Conservation (phyloP, 2,329 filamentous ascomycete genomes). For the Colletotrichum nymphaeae region DNA sequence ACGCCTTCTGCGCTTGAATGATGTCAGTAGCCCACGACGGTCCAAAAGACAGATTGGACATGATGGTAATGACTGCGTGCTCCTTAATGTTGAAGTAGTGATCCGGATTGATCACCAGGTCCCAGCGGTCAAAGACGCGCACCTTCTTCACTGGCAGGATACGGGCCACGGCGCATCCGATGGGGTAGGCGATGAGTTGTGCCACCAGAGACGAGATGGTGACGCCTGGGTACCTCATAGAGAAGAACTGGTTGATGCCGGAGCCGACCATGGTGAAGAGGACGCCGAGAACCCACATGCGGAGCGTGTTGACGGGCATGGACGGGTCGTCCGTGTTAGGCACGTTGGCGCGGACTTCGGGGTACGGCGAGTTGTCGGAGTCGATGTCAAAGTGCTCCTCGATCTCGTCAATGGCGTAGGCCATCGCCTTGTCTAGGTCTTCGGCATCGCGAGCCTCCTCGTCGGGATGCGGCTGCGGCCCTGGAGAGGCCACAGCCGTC, state of each 20-base stretch:
- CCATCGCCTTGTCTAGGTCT: slow-evolving; percentile 24
- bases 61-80: slow-evolving; percentile 62
- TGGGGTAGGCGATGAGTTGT: slow-evolving; percentile 50
- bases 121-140: slow-evolving; percentile 43
- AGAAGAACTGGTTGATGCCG: slow-evolving; percentile 51
- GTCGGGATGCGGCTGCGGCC: not conserved
- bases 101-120: slow-evolving; percentile 58
- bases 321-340: slow-evolving; percentile 50
- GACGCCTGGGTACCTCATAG: slow-evolving; percentile 50
- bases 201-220: slow-evolving; percentile 50
- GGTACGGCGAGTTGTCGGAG: slow-evolving; percentile 46
- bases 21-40: slow-evolving; percentile 56
- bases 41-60: slow-evolving; percentile 61
- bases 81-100: slow-evolving; percentile 63
- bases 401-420: slow-evolving; percentile 26
- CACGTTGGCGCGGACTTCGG: slow-evolving; percentile 54
- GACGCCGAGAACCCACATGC: slow-evolving; percentile 48
- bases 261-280: slow-evolving; percentile 46
- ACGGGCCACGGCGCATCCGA: slow-evolving; percentile 48
- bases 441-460: slow-evolving; percentile 4
- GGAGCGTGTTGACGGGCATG: slow-evolving; percentile 49
- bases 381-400: slow-evolving; percentile 26
- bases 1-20: slow-evolving; percentile 56
- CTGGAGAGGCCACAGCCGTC: not conserved
- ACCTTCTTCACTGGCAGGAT: slow-evolving; percentile 47